Base-by-base conservation (phyloP, 495 filamentous ascomycete genomes). In the Penicillium lividum region DNA sequence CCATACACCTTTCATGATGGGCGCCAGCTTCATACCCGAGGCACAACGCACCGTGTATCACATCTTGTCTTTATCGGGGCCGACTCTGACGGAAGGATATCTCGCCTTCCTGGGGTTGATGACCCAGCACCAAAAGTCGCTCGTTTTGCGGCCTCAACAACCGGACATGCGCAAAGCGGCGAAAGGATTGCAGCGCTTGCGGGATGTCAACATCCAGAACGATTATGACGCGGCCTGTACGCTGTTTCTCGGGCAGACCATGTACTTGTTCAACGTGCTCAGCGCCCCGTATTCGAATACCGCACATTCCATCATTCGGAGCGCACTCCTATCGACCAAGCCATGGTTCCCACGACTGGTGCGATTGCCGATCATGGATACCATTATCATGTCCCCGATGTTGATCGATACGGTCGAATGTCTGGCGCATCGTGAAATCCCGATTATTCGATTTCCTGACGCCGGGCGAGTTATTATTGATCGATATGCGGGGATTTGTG, bases 361-460 rank as follows among this genome's bases (percentile, higher is more conserved):
- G 9, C 57, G 56, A 43, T 43, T 51, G 7, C 68, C 67, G 0
- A 55, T 65, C 43, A 64, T 74, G 54, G 67, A 74, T 46, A 65
- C 65, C 5, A 62, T 74, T 36, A 65, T 62, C 40, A 67, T 74
- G 58, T 56, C 66, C 0, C 72, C 72, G 5, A 55, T 74, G 29
- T 40, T 71, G 50, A 55, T 71, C 38, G 72, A 74, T 46, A 73
- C 67, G 15, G 62, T 74, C 13, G 67, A 69, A 29, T 71, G 68
- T 47, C 30, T 74, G 49, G 56, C 63, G 9, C 63, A 69, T 42
- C 72, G 72, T 31, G 65, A 72, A 48, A 34, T 72, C 9, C 72
- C 71, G 9, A 67, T 74, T n/a, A 62, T 73, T n/a, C 66, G 64
- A 33, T 58, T 71, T 16, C 40, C 57, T 27, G 27, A 28, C n/a